Evolutionary conservation across 1,284 basidiomycete genomes (phyloP), one percentile per base, ranked within the genome.

Genomic region (Laetiporus sulphureus): DNA sequence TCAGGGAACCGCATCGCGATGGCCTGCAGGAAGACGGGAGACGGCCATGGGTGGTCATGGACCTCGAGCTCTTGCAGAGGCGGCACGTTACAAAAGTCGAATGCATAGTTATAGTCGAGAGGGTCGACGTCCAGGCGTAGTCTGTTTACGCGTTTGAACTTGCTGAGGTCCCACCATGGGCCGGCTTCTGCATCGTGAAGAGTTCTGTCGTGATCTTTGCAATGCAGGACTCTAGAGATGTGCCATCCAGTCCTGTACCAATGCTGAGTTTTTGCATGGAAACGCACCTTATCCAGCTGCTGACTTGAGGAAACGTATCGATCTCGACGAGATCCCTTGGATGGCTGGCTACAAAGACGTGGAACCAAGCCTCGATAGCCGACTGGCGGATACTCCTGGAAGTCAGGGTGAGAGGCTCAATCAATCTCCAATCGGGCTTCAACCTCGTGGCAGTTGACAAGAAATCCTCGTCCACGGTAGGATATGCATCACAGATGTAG

Each of bases 361-460:
- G 41, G 22, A 54, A 54, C 52, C 52, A 54, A 4, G 48, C 46
- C 21, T 54, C 48, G 12, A 54, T 16, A 1, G 46, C 32, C 13
- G 51, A 43, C n/a, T 42, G 37, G 2, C 52, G 44, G 15, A 51
- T 18, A 1, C 21, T 41, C 25, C 38, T 46, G 4, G 47, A 48
- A 3, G 47, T 35, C 3, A 50, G 34, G 0, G 42, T 44, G 13
- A 54, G 43, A 15, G 47, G 32, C 24, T 48, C 41, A 6, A 47
- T 38, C 20, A 33, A 34, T 10, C 6, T 34, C 52, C 52, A 54
- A 10, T 30, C 38, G 18, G 38, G 24, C 22, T 39, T 39, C 5
- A 16, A 39, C n/a, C n/a, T n/a, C n/a, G n/a, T n/a, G 19, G 36
- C 36, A 27, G 27, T 16, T 8, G 8, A 10, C 6, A 22, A 36